Evolutionary conservation across 2,329 filamentous ascomycete species (phyloP), one percentile per base, ranked within the genome.

Genomic region (Shiraia sp.): DNA sequence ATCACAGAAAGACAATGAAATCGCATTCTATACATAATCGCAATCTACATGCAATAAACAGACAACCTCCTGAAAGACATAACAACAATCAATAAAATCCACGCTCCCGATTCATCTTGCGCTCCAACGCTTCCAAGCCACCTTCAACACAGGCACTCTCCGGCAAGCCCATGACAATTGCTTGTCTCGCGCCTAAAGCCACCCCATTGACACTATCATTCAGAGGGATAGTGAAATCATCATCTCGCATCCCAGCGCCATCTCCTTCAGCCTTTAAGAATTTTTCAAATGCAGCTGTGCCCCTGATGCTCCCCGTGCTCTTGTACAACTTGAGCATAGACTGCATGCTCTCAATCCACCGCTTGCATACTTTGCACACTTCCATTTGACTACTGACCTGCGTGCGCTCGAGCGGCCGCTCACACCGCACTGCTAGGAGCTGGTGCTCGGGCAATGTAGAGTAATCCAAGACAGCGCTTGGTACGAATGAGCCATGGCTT

Each of bases 291-390:
- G 60, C 61, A 25, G 32, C 42, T 2, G 56, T 66, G n/a, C 63
- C 63, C 15, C 43, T 48, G 15, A 68, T 45, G 40, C 57, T 63
- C 16, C 60, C 59, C 6, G 53, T 58, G 41, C 59, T 65, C 26
- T 68, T 61, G 37, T 57, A 65, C 22, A 55, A 36, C 13, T 44
- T 49, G 25, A 68, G 37, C 63, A 68, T 63, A 29, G 36, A 51
- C 33, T 59, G 50, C 62, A 68, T 67, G 13, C 61, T 47, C 19
- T 46, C 45, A 4, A 68, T 49, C 49, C 57, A 57, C 38, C 45
- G 44, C 38, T 43, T 47, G 27, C 65, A 68, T 16, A 49, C 49
- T 30, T 61, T 59, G 28, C 65, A 68, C 2, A 68, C 61, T 3
- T 53, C 47, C 50, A 60, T 59, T 4, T 53, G 45, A 2, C 49